Percentiles rank a stretch among this genome's conserved stretches.
These are phyloP conservation scores for Westerdykella ornata DNA, from an alignment of 2,329 filamentous ascomycete species.

Conservation along the genomic window DNA sequence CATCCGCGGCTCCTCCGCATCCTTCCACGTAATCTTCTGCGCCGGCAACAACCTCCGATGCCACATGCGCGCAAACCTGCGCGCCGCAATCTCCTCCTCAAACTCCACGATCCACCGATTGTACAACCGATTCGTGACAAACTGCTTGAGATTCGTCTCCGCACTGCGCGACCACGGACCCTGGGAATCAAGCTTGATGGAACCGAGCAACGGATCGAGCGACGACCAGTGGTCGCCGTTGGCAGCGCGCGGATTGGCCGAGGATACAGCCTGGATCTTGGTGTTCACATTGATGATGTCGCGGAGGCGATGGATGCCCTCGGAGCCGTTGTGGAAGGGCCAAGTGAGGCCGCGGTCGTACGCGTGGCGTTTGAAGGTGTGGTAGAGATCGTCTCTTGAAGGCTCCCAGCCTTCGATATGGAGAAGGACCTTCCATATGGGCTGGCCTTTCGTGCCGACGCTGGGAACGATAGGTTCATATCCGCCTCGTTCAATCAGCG, in stretches of 20 bases:
- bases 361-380: slow-evolving; percentile 25
- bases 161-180: not conserved
- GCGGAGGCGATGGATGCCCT: slow-evolving; percentile 21
- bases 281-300: slow-evolving; percentile 24
- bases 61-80: slow-evolving; percentile 48
- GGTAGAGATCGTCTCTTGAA: slow-evolving; percentile 21
- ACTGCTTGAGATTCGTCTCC: slow-evolving; percentile 16
- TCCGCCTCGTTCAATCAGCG: slow-evolving; percentile 25
- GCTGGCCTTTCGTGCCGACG: slow-evolving; percentile 9
- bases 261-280: slow-evolving; percentile 14
- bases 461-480: slow-evolving; percentile 27
- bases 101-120: slow-evolving; percentile 53
- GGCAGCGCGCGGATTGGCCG: slow-evolving; percentile 17
- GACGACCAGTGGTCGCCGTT: not conserved
- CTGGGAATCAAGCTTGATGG: not conserved
- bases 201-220: not conserved
- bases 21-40: slow-evolving; percentile 20
- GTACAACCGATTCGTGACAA: slow-evolving; percentile 33
- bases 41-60: slow-evolving; percentile 43
- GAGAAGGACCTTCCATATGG: slow-evolving; percentile 28
- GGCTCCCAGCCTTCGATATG: slow-evolving; percentile 34
- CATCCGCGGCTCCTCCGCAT: slow-evolving; percentile 35
- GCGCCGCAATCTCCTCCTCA: slow-evolving; percentile 48
- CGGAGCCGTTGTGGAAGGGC: slow-evolving; percentile 20
- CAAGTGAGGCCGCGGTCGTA: slow-evolving; percentile 30